Base-by-base conservation (phyloP, 768 basidiomycete genomes). In the Piloderma croceum region DNA sequence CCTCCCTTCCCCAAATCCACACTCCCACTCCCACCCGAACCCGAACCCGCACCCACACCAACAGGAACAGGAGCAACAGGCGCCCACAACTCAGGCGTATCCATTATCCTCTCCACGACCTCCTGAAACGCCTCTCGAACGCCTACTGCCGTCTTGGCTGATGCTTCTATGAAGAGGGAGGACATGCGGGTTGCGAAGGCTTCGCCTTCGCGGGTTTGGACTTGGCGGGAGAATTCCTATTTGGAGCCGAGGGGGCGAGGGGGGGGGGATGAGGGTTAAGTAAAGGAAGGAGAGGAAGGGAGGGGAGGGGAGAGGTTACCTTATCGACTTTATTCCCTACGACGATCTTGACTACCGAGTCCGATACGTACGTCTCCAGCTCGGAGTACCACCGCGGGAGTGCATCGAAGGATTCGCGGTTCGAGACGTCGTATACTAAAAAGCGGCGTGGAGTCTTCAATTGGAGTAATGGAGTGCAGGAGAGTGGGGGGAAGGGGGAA, bases 261-360 rank as follows among this genome's bases (percentile, higher is more conserved):
- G n/a, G n/a, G n/a, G n/a, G n/a, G n/a, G n/a, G 4, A 41, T 42
- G 7, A 10, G 17, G 5, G 17, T 25, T 36, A 12, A 46, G 5
- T 17, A 23, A 35, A 6, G 35, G 37, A 15, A 17, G 32, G 24
- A 23, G 25, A 31, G 24, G n/a, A 31, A 21, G 7, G 24, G 12
- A 6, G 10, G 36, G 22, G 13, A 17, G 34, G 29, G 18, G 5
- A 27, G 20, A 18, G 19, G 17, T 24, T 24, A 79, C 87, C 74
- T 93, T 94, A 70, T 98, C 92, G 13, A 94, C 68, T 64, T 98
- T 99, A 65, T 86, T 86, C 22, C 89, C 94, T 3, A 99, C 92
- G 17, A 99, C 76, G 53, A 98, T 90, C 75, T 92, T 90, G 34
- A 90, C 87, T 17, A 96, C 88, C 2, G 83, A 81, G 15, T 71